Evolutionary conservation across 2,329 filamentous ascomycete species (phyloP), one percentile per base, ranked within the genome.

Genomic region (Diaporthe sp.): DNA sequence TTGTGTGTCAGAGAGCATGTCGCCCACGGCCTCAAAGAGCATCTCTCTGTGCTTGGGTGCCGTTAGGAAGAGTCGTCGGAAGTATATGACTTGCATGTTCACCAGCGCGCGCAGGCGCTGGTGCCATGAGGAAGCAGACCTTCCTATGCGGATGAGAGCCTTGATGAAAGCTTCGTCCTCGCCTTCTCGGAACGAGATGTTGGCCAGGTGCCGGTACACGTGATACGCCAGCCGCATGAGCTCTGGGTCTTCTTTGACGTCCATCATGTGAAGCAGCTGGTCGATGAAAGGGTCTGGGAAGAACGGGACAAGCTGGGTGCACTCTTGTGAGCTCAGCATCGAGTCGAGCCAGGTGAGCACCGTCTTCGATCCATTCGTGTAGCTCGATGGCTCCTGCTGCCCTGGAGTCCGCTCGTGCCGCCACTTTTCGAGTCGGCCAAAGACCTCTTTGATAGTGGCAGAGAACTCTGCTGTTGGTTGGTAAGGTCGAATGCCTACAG

Each of bases 81-180:
- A 99, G 86, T 98, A 99, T 79, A 99, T 93, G 77, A 98, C 96
- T 81, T 99, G 97, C 88, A 99, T 98, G 84, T 98, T 98, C 85
- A 99, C 96, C 78, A 99, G 91, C 56, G 97, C 95, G 35, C 97
- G 92, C 51, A 99, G 89, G 61, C 97, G 94, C 85, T 99, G 97
- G 83, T 99, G 97, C 97, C 97, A 99, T 72, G 94, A 97, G 3
- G 91, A 86, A 1, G 96, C 94, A 10, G 91, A 93, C 79, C 92
- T 94, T 61, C 97, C 97, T 65, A 99, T 97, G 71, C 93, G 92
- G 78, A 98, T 95, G 56, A 99, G 90, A 0, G 94, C 93, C 27
- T 92, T 90, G 78, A 98, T 95, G 81, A 99, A 97, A 0, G 91
- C 90, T 4, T 91, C 91, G 78, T 97, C 95, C 82, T 98, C 94